A percentile compares a stretch with the other conserved stretches of the same genome.
phyloP scores from a whole-genome alignment of 2,329 filamentous ascomycete genomes.

The Pezicula neosporulosa region DNA sequence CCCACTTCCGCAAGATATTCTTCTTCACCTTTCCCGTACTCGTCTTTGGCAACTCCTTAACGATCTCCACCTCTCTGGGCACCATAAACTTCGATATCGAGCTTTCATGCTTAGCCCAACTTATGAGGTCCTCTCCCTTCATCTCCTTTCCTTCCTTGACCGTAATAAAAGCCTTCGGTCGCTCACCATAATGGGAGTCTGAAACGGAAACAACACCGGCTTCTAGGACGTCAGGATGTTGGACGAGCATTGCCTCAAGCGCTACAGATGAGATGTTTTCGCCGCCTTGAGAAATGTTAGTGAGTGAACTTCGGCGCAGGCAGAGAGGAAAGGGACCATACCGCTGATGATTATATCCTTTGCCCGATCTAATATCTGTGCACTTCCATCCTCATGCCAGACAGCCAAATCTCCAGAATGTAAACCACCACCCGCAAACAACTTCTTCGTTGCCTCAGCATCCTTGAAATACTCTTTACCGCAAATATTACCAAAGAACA shows the following conservation, averaged over 20 bases:
- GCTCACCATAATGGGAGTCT: slow-evolving; percentile 90
- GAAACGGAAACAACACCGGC: slow-evolving; percentile 85
- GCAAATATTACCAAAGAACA: slow-evolving; percentile 90
- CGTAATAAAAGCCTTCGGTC: slow-evolving; percentile 92
- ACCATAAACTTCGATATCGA: slow-evolving; percentile 91
- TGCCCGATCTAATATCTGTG: slow-evolving; percentile 87
- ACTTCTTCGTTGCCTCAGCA: slow-evolving; percentile 74
- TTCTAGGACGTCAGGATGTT: slow-evolving; percentile 87
- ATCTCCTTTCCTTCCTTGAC: slow-evolving; percentile 64
- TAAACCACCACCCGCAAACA: slow-evolving; percentile 82
- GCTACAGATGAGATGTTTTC: slow-evolving; percentile 97
- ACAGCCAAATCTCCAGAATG: slow-evolving; percentile 93
- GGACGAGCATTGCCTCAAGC: slow-evolving; percentile 82
- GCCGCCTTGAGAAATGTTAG: slow-evolving; percentile 57
- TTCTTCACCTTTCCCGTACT: slow-evolving; percentile 97
- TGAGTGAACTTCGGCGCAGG: not conserved
- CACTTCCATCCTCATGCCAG: slow-evolving; percentile 85
- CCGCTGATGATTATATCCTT: slow-evolving; percentile 99
- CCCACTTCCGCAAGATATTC: slow-evolving; percentile 76
- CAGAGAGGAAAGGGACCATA: slow-evolving; percentile 35
- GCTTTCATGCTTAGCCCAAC: slow-evolving; percentile 80
- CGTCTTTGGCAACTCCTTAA: slow-evolving; percentile 91
- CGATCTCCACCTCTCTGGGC: slow-evolving; percentile 67
- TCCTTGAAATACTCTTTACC: slow-evolving; percentile 92
- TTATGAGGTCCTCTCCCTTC: slow-evolving; percentile 67